Evolutionary conservation across 441 rosid species (phyloP), one percentile per base, ranked within the genome.

Genomic region (Mallotus repandus): DNA sequence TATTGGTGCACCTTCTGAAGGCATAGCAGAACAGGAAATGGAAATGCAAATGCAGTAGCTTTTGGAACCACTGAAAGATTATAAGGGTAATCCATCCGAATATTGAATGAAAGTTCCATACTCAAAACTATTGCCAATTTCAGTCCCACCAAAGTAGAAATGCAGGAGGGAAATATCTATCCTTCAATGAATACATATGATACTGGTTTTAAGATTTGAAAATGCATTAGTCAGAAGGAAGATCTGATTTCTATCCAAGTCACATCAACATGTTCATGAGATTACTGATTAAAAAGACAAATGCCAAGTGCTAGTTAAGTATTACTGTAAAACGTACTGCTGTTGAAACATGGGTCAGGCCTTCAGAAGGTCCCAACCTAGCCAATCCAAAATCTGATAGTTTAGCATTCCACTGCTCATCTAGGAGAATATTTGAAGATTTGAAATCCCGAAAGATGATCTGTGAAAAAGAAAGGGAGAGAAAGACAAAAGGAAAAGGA

Each of bases 381-480:
- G 97, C 99, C 81, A 95, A 75, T 71, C 99, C 98, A 71, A 92
- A 95, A 81, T 95, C 99, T 29, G 99, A 95, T 53, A 95, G 85
- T 86, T 91, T 95, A 19, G 99, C 96, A 66, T 88, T 95, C 98
- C 97, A 92, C 35, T 91, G 82, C 67, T 87, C 96, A 60, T 92
- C 97, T 52, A 91, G 82, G 72, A 95, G 94, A 73, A 95, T 90
- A 80, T 95, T 95, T 0, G 98, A 95, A 15, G 99, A 91, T 77
- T 95, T 95, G 76, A 92, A 92, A 83, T 92, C 98, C 67, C 98
- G 82, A 82, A 92, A 88, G 79, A 95, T 92, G 70, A 95, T 89
- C 99, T 95, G 79, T 13, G 62, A 58, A 73, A 43, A 65, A 66
- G 43, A 19, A 32, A 68, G 63, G 53, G 18, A 43, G 63, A 62